Percentiles rank a stretch among this genome's conserved stretches.
Evolutionary conservation across 805 yeast genomes (phyloP).

Genomic region (Kodamaea leandrae): DNA sequence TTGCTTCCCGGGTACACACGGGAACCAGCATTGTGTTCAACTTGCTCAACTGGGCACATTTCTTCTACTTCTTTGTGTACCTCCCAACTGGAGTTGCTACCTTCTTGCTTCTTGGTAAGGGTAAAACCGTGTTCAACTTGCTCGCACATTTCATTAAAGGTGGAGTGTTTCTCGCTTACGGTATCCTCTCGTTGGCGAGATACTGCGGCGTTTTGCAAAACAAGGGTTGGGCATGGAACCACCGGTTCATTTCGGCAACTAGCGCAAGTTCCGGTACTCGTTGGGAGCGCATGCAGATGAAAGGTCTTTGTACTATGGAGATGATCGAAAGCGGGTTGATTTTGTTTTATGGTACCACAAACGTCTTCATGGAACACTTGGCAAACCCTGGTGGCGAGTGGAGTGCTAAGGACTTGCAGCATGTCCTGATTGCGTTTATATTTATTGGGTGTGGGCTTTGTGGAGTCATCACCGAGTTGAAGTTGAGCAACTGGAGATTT

Average conservation of each 20-base stretch:
- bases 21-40: conserved; percentile 31
- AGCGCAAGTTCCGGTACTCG: conserved; percentile 19
- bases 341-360: conserved; percentile 84
- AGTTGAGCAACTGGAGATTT: conserved; percentile 59
- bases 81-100: conserved; percentile 62
- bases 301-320: conserved; percentile 72
- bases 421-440: conserved; percentile 86
- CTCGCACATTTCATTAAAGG: conserved; percentile 97
- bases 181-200: conserved; percentile 77
- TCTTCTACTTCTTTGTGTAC: conserved; percentile 58
- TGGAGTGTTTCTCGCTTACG: conserved; percentile 76
- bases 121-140: conserved; percentile 65
- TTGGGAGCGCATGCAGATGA: conserved; percentile 40
- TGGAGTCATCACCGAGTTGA: conserved; percentile 79
- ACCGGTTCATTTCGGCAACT: conserved; percentile 16
- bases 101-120: conserved; percentile 68
- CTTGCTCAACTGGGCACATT: conserved; percentile 60
- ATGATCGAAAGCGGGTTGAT: conserved; percentile 76
- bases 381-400: conserved; percentile 68
- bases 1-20: background rate
- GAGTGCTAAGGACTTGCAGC: conserved; percentile 89
- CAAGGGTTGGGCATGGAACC: conserved; percentile 92
- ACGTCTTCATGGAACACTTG: conserved; percentile 86
- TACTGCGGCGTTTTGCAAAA: conserved; percentile 77
- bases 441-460: conserved; percentile 90